Conservation (phyloP, 2,329 filamentous ascomycete species). For the Beauveria bassiana region DNA sequence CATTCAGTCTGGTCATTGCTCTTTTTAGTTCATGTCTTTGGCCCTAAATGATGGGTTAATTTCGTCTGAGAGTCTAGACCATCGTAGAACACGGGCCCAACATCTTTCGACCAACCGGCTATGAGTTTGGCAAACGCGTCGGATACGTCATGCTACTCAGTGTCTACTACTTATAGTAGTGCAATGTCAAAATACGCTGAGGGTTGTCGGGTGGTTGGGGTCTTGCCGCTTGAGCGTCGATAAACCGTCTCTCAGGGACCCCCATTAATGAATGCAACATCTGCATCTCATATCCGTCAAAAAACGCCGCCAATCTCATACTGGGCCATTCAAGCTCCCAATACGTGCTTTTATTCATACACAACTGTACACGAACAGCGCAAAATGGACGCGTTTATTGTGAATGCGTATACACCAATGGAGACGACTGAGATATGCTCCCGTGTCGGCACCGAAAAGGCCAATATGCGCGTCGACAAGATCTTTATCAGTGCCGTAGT, state of each 20-base stretch:
- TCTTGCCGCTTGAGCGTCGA: not conserved
- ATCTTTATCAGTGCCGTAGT: slow-evolving; percentile 43
- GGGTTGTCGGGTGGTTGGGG: not conserved
- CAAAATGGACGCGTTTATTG: not conserved
- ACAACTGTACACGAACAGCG: too few species aligned
- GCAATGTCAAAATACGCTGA: not conserved
- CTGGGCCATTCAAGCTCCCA: not conserved
- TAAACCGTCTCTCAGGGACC: not conserved
- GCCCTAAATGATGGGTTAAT: too few species aligned
- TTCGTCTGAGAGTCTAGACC: not conserved
- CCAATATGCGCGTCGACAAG: slow-evolving; percentile 44
- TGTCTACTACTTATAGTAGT: not conserved
- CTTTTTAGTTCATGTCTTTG: too few species aligned
- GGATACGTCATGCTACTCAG: not conserved
- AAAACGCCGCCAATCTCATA: not conserved
- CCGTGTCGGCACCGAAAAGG: slow-evolving; percentile 42
- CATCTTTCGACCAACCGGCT: not conserved
- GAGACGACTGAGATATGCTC: slow-evolving; percentile 44
- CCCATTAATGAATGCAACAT: not conserved
- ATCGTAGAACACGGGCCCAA: not conserved
- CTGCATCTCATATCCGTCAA: not conserved
- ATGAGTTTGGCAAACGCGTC: not conserved
- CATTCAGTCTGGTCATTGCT: too few species aligned
- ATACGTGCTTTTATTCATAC: not conserved
- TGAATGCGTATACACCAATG: slow-evolving; percentile 33